Evolutionary conservation across 352 stramenopile species (phyloP), one percentile per base, ranked within the genome.

Genomic region (Globisporangium emineosum): DNA sequence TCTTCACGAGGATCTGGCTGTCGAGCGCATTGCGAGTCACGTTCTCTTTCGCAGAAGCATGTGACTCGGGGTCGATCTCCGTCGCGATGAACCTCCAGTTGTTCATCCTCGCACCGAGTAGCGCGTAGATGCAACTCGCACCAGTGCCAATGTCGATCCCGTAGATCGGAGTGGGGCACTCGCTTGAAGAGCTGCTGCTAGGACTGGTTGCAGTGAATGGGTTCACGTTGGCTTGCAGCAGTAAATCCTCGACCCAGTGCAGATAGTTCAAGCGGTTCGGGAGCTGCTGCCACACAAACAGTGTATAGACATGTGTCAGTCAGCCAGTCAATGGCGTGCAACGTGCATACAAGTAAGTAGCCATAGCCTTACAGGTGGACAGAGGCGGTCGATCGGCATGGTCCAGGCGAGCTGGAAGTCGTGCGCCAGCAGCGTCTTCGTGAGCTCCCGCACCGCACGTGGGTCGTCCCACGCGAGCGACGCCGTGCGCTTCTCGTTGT

Each of bases 141-240:
- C 97, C 97, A 19, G 96, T 98, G 42, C 97, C 97, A 67, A 99
- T 96, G 69, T 99, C 97, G 49, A 99, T 88, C 13, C 94, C 96
- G 35, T 60, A 70, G 13, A 94, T 75, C 2, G 56, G 21, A 17
- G 32, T 37, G 2, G 15, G 23, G 7, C 1, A 8, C 10, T n/a
- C 12, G 43, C 13, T 4, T 52, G 53, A 30, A 8, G 23, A 61
- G 29, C 33, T 10, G 51, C 53, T 56, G 9, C 32, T 50, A 40
- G 45, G 5, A 32, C 29, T 57, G 64, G 55, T 37, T 47, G 58
- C 9, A 49, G 54, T 29, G 71, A 84, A 78, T 2, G 65, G 57
- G 35, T 68, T 71, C 33, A 78, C 58, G 33, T 70, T 62, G 27
- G 62, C 73, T 25, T 84, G 67, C 12, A 82, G 60, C 19, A 99